phyloP scores from a whole-genome alignment of 768 basidiomycete genomes.

The Saitozyma podzolica region DNA sequence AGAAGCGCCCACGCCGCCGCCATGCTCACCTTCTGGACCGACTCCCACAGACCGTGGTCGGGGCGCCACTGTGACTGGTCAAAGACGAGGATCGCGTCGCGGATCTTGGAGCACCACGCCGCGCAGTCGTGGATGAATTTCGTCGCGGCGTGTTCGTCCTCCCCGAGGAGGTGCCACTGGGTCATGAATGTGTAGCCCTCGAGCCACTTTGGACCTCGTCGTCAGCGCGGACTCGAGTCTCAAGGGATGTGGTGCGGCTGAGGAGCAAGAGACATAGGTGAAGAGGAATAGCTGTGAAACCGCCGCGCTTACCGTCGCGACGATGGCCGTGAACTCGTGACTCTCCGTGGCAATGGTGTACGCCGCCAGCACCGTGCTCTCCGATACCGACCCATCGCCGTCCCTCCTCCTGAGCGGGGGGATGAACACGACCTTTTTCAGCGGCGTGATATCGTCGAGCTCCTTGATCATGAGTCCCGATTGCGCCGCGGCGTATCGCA shows the following conservation, averaged over 20 bases:
- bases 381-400: conserved; percentile 23
- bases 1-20: background rate
- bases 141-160: conserved; percentile 15
- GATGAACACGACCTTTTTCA: conserved; percentile 24
- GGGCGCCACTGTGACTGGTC: conserved; percentile 71
- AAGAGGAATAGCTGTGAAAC: no score
- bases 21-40: conserved; percentile 34
- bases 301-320: conserved; percentile 27
- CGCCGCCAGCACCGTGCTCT: conserved; percentile 23
- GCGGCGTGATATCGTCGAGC: conserved; percentile 22
- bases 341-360: conserved; percentile 32
- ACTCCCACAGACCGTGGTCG: conserved; percentile 61
- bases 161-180: conserved; percentile 34
- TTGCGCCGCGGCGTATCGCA: conserved; percentile 25
- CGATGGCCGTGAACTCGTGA: conserved; percentile 26
- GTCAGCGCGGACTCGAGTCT: conserved; percentile 1
- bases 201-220: conserved; percentile 11
- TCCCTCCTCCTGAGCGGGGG: conserved; percentile 25
- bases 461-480: conserved; percentile 17
- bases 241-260: conserved; percentile 1
- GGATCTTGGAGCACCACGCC: conserved; percentile 12
- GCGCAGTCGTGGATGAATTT: conserved; percentile 26
- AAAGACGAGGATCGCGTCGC: conserved; percentile 65
- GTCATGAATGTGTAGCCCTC: conserved; percentile 19
- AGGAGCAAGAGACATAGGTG: no score